Base-by-base conservation (phyloP, 805 yeast species). In the Lipomyces spencermartinsiae region DNA sequence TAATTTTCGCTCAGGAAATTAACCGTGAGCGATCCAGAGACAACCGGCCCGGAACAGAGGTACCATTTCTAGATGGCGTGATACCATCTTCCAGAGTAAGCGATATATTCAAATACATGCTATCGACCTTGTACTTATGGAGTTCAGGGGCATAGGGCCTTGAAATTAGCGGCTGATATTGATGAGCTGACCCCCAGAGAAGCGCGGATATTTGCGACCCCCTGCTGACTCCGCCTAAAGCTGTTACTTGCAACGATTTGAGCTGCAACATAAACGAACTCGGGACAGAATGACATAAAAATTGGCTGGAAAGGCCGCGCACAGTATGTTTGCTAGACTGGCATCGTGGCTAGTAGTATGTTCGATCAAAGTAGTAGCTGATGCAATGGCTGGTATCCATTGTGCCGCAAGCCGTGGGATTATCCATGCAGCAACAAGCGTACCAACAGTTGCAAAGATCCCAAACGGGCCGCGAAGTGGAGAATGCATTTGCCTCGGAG, bases 201-300 rank as follows among this genome's bases (percentile, higher is more conserved):
- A 35, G 37, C 37, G 37, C 37, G 37, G 37, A 35, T 7, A 35
- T 35, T 35, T 35, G 37, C 37, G 7, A 10, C 37, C 29, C 29
- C n/a, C n/a, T n/a, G n/a, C n/a, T n/a, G n/a, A n/a, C n/a, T n/a
- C n/a, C n/a, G n/a, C n/a, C n/a, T n/a, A n/a, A n/a, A n/a, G 31
- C 56, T 51, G 56, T 51, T 51, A 10, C 56, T 51, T 6, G 56
- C 56, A 51, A 51, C 10, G 56, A 51, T 51, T 10, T 51, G 56
- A 6, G 56, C 56, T 22, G 56, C 56, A 10, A 51, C 56, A 10
- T 51, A 51, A 9, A 51, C 56, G 10, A 51, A 51, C 9, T 51
- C 56, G 6, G 56, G 56, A 51, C 56, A 51, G 31, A 51, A 51
- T 22, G 31, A 6, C 31, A 10, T 7, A 7, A 9, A 51, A 22